Base-by-base conservation (phyloP, 352 stramenopile species). In the Saprolegnia parasitica region DNA sequence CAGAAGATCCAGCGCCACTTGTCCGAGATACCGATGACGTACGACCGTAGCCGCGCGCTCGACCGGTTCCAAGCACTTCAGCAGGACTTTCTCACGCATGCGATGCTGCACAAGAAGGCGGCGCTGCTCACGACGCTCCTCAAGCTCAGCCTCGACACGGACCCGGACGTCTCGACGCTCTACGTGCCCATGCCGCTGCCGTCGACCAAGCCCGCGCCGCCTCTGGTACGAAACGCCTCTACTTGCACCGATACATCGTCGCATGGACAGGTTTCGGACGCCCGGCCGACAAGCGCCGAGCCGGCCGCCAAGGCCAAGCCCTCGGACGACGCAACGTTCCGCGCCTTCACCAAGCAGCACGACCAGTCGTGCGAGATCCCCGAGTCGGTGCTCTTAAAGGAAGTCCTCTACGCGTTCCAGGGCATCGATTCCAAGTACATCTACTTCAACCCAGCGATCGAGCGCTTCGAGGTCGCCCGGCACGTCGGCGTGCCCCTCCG, bases 391-490 rank as follows among this genome's bases (percentile, higher is more conserved):
- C 76, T 98, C n/a, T 73, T 98, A 20, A 82, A 90, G 18, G 92
- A 97, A 58, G 85, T 98, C 4, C 70, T 98, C 56, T 98, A 95
- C 66, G 89, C 89, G 5, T 81, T 98, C 54, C 91, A 98, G 77
- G 93, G 89, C 29, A 97, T 98, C 61, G 93, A 98, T 55, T 96
- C 91, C 16, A 84, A 86, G 24, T 93, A 96, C 57, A 76, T 96
- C 26, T 94, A 87, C 71, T 94, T 93, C 74, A 87, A 96, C 55
- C 74, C 79, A 6, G 77, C 78, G 42, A 77, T 77, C 10, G 87
- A 95, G 52, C 81, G 83, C 21, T 94, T 94, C 68, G 84, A 94
- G 68, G 89, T 96, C 66, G 89, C 83, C 10, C 73, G 79, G 57
- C 81, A 84, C 60, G 84, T 87, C 9, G 81, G 84, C 5, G 84